phyloP scores from a whole-genome alignment of 352 stramenopile genomes.

The Hyaloperonospora brassicae region DNA sequence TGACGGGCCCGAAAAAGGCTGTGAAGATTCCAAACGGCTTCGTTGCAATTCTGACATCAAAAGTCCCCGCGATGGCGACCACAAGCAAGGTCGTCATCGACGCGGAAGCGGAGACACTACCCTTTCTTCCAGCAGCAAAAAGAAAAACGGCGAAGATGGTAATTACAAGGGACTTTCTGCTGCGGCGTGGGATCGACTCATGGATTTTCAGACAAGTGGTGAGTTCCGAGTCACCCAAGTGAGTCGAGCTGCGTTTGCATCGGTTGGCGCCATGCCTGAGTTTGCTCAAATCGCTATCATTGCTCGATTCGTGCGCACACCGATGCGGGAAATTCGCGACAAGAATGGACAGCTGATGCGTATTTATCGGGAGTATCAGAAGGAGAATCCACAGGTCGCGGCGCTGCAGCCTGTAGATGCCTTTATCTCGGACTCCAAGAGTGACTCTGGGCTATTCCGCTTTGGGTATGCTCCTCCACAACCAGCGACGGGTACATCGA shows the following conservation, averaged over 20 bases:
- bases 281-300: slow-evolving; percentile 72
- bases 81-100: slow-evolving; percentile 20
- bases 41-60: slow-evolving; percentile 11
- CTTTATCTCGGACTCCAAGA: slow-evolving; percentile 38
- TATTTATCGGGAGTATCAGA: slow-evolving; percentile 62
- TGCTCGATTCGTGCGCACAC: slow-evolving; percentile 53
- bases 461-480: slow-evolving; percentile 69
- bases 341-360: slow-evolving; percentile 75
- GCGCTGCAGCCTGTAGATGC: slow-evolving; percentile 38
- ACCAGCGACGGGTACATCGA: slow-evolving; percentile 43
- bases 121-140: slow-evolving; percentile 17
- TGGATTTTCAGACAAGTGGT: slow-evolving; percentile 55
- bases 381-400: slow-evolving; percentile 58
- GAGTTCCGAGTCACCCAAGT: slow-evolving; percentile 69
- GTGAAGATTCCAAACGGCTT: slow-evolving; percentile 16
- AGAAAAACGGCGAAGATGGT: slow-evolving; percentile 18
- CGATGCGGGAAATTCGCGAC: slow-evolving; percentile 53
- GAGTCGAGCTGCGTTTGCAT: slow-evolving; percentile 58
- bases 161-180: slow-evolving; percentile 49
- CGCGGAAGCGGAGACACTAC: slow-evolving; percentile 20
- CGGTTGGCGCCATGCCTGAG: slow-evolving; percentile 55
- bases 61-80: slow-evolving; percentile 12
- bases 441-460: slow-evolving; percentile 46
- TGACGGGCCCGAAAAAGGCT: slow-evolving; percentile 7
- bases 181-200: slow-evolving; percentile 64